Percentiles rank a stretch among this genome's conserved stretches.
Evolutionary conservation across 164 flowering plant species (phyloP).

Genomic region (Paratinospora sagittata): DNA sequence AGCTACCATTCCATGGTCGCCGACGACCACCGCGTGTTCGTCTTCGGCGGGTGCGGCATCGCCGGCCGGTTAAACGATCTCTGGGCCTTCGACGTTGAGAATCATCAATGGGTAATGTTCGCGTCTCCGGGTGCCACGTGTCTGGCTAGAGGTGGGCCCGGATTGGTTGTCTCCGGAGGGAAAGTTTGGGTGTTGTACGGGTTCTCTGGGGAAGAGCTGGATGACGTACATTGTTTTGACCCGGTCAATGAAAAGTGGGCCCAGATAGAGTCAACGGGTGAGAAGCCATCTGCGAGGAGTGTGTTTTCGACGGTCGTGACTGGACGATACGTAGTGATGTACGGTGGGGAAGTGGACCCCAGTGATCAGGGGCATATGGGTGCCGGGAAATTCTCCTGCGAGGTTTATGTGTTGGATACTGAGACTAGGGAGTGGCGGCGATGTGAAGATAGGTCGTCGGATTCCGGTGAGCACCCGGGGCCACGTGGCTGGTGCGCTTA

Average conservation of each 20-base stretch:
- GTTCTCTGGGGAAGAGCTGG: constrained; percentile 65
- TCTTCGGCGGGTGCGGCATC: constrained; percentile 89
- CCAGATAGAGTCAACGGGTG: constrained; percentile 65
- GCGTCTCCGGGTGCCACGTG: constrained; percentile 52
- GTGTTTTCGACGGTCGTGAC: constrained; percentile 69
- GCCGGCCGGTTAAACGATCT: constrained; percentile 71
- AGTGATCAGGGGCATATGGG: constrained; percentile 90
- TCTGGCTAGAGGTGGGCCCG: constrained; percentile 84
- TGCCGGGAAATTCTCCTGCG: constrained; percentile 67
- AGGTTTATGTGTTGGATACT: constrained; percentile 58
- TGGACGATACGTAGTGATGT: constrained; percentile 51
- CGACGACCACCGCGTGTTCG: constrained; percentile 55
- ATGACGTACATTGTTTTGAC: constrained; percentile 80
- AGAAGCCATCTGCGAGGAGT: constrained; percentile 72
- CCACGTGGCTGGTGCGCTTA: constrained; percentile 93
- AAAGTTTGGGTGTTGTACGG: constrained; percentile 93
- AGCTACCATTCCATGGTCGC: constrained; percentile 78
- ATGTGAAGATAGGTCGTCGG: constrained; percentile 35
- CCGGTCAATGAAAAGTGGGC: constrained; percentile 45
- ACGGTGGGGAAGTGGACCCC: constrained; percentile 96
- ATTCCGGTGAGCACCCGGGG: constrained; percentile 57
- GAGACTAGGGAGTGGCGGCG: constrained; percentile 52
- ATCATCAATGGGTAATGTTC: constrained; percentile 41
- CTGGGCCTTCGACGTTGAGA: constrained; percentile 59
- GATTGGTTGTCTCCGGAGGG: constrained; percentile 48